Conservation (phyloP, 1,284 basidiomycete species). For the Tilletia indica region DNA sequence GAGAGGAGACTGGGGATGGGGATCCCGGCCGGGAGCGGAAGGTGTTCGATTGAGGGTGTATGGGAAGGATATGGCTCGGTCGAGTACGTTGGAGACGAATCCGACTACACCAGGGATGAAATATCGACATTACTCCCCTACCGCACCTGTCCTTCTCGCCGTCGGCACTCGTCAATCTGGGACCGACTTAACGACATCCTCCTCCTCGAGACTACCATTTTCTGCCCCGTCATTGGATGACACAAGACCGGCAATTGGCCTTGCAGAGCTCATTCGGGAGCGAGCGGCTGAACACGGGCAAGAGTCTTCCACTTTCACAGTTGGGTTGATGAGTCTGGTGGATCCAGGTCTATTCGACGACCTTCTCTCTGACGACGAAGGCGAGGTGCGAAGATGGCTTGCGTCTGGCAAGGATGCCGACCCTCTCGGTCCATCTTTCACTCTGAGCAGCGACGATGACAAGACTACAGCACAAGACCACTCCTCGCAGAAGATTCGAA, state of each 20-base stretch:
- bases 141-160: constrained; percentile 44
- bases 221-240: constrained; percentile 12
- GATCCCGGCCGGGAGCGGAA: neutral
- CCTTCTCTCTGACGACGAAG: neutral
- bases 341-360: constrained; percentile 52
- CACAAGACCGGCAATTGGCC: neutral
- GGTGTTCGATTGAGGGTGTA: constrained; percentile 33
- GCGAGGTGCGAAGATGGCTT: neutral
- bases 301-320: constrained; percentile 53
- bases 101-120: constrained; percentile 99
- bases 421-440: neutral
- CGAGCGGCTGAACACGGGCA: neutral
- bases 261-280: neutral
- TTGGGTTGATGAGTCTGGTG: constrained; percentile 71
- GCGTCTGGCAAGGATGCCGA: no score
- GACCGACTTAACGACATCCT: neutral
- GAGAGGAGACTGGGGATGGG: neutral
- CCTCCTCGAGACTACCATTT: neutral
- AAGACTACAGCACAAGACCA: no score
- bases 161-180: neutral
- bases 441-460: no score
- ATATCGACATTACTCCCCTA: constrained; percentile 93
- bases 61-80: constrained; percentile 47
- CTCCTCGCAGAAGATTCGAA: constrained; percentile 9
- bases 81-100: constrained; percentile 35